phyloP scores from a whole-genome alignment of 495 filamentous ascomycete species.

The Staphylotrichum tortipilum region DNA sequence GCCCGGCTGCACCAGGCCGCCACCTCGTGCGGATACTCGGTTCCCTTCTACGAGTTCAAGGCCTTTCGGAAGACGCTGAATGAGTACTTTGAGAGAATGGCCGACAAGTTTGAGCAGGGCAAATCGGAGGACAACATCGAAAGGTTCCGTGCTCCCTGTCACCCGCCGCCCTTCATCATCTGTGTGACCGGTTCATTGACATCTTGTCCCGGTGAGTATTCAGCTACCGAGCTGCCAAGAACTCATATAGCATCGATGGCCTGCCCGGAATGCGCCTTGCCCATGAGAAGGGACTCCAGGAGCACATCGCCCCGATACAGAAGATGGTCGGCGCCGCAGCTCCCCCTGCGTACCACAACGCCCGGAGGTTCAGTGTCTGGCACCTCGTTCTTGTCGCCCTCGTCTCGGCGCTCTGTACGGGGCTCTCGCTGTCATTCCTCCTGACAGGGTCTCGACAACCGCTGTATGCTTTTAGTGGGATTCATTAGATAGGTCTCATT shows the following conservation, averaged over 20 bases:
- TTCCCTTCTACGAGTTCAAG: constrained; percentile 46
- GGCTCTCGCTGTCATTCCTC: not conserved
- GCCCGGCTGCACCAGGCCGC: constrained; percentile 59
- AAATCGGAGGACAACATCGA: constrained; percentile 44
- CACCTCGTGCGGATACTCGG: constrained; percentile 44
- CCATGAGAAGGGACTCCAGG: constrained; percentile 28
- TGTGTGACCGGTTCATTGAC: not conserved
- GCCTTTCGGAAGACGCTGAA: constrained; percentile 39
- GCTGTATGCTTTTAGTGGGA: no score
- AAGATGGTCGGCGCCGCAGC: constrained; percentile 43
- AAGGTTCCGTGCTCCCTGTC: constrained; percentile 18
- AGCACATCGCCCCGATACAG: constrained; percentile 39
- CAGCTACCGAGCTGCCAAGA: constrained; percentile 52
- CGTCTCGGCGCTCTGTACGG: constrained; percentile 1
- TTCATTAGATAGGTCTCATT: no score
- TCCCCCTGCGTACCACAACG: constrained; percentile 14
- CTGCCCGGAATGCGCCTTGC: constrained; percentile 43
- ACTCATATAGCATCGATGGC: constrained; percentile 45
- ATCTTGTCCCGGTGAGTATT: no score
- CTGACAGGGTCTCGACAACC: not conserved
- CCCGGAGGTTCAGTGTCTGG: constrained; percentile 1
- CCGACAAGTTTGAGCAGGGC: constrained; percentile 31
- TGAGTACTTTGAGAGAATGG: constrained; percentile 40
- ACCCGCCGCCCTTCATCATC: not conserved
- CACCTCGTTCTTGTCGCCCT: constrained; percentile 13